Percentiles rank a stretch among this genome's conserved stretches.
These are phyloP conservation scores for Dothistroma septosporum DNA, from an alignment of 2,329 filamentous ascomycete species.

Conservation along the genomic window DNA sequence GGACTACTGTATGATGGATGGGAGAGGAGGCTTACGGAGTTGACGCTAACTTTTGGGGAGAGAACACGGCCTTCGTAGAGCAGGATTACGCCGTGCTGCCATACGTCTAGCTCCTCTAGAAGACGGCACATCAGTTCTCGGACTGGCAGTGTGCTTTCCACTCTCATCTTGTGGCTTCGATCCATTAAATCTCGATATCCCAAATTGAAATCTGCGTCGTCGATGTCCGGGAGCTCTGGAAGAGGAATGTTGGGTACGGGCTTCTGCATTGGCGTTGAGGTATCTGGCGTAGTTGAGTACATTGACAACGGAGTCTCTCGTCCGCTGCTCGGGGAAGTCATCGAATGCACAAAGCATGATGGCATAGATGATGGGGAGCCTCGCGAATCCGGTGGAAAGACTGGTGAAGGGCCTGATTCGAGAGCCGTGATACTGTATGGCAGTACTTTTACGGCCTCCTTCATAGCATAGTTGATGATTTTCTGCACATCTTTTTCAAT, in stretches of 20 bases:
- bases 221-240: neutral
- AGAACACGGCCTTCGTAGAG: neutral
- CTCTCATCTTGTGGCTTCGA: neutral
- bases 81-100: neutral
- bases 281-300: neutral
- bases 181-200: neutral
- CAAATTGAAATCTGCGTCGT: neutral
- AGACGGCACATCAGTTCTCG: neutral
- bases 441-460: constrained; percentile 13
- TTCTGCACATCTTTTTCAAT: constrained; percentile 1
- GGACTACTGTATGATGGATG: neutral
- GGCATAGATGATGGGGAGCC: neutral
- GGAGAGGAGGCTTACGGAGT: neutral
- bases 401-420: neutral
- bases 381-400: neutral
- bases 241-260: neutral
- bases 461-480: constrained; percentile 13
- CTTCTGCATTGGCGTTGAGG: neutral
- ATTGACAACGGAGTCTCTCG: neutral
- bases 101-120: neutral
- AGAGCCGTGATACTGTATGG: constrained; percentile 7
- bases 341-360: neutral
- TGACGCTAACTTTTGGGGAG: neutral
- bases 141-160: neutral
- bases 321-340: neutral